These are phyloP conservation scores for Sonneratia alba DNA, from an alignment of 345 rosid genomes.

Conservation along the genomic window DNA sequence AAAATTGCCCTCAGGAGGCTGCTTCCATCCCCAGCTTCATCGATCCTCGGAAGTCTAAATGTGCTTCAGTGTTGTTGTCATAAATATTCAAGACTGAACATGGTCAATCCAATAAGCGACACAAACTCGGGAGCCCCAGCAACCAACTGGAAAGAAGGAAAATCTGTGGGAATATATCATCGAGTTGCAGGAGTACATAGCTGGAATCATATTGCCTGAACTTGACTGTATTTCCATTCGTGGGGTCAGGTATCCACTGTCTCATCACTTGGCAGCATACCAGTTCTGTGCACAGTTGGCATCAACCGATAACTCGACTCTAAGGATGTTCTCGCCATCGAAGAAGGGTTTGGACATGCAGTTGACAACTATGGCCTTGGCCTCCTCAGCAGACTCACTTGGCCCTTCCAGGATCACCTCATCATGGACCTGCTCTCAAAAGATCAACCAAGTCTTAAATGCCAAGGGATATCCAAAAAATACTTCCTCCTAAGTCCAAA, in stretches of 20 bases:
- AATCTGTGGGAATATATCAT: background rate
- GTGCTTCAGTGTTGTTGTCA: background rate
- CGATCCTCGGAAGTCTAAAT: background rate
- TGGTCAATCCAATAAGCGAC: background rate
- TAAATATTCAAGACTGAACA: background rate
- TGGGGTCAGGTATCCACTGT: background rate
- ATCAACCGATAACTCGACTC: constrained; percentile 72
- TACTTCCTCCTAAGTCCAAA: background rate
- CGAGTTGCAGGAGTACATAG: background rate
- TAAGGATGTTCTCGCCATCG: constrained; percentile 56
- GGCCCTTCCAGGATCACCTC: constrained; percentile 99
- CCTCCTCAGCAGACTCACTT: constrained; percentile 67
- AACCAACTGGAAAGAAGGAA: background rate
- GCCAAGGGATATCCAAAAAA: background rate
- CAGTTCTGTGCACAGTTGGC: constrained; percentile 92
- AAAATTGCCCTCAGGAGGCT: background rate
- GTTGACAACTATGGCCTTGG: constrained; percentile 69
- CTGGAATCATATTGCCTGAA: background rate
- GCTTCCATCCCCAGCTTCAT: background rate
- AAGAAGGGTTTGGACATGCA: constrained; percentile 94
- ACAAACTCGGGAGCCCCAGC: background rate
- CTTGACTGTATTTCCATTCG: background rate
- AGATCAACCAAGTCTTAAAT: background rate
- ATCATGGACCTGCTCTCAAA: constrained; percentile 67
- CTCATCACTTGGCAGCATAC: constrained; percentile 64